Evolutionary conservation across 2,329 filamentous ascomycete genomes (phyloP).

Genomic region (Chaetomium sp.): DNA sequence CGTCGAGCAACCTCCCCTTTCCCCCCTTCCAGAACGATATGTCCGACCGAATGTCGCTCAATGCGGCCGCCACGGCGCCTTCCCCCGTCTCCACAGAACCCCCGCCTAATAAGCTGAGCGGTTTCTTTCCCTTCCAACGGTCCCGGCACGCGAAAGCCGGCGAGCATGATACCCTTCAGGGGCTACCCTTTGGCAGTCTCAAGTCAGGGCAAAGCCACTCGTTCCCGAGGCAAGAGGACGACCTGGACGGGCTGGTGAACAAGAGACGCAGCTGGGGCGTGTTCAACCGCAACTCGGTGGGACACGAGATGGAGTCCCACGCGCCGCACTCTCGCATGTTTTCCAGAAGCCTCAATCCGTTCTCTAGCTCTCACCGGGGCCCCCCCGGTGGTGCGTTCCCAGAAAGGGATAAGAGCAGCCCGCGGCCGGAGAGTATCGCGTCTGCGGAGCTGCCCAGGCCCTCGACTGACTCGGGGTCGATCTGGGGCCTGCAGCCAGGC

Average conservation of each 20-base stretch:
- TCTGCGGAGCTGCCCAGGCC: slow-evolving; percentile 68
- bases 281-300: slow-evolving; percentile 49
- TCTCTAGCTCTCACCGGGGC: slow-evolving; percentile 40
- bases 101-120: slow-evolving; percentile 38
- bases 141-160: slow-evolving; percentile 55
- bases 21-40: slow-evolving; percentile 41
- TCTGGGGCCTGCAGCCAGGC: slow-evolving; percentile 55
- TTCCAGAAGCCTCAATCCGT: slow-evolving; percentile 40
- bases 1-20: slow-evolving; percentile 52
- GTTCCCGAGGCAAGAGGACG: slow-evolving; percentile 58
- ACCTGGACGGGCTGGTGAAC: slow-evolving; percentile 44
- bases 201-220: slow-evolving; percentile 72
- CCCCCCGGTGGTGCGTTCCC: slow-evolving; percentile 42
- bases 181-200: slow-evolving; percentile 60
- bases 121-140: slow-evolving; percentile 54
- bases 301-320: slow-evolving; percentile 38
- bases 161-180: slow-evolving; percentile 56
- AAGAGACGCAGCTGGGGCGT: slow-evolving; percentile 54
- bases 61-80: slow-evolving; percentile 31
- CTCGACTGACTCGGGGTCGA: slow-evolving; percentile 70
- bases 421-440: slow-evolving; percentile 62
- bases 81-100: slow-evolving; percentile 34
- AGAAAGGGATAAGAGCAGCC: slow-evolving; percentile 51
- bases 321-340: slow-evolving; percentile 32
- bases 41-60: slow-evolving; percentile 39